Evolutionary conservation across 768 basidiomycete species (phyloP), one percentile per base, ranked within the genome.

Genomic region (Mycena polygramma): DNA sequence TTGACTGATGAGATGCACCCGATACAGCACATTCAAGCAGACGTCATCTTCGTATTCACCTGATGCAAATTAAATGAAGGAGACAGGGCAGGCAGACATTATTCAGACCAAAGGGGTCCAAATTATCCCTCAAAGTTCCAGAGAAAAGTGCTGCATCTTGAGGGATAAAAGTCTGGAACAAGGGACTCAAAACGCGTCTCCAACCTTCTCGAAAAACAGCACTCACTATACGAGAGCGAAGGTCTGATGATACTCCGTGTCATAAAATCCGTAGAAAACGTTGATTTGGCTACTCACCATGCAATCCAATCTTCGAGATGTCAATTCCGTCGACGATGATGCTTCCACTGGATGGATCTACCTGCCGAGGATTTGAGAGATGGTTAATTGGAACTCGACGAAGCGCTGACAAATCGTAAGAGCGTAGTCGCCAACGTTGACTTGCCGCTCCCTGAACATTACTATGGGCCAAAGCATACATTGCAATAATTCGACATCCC

Each of bases 21-120:
- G 90, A 49, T 86, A 83, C 2, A 98, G 85, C 2, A 92, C 95
- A 59, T 97, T 94, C 35, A 92, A 75, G 68, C 94, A 94, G 67
- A 94, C 94, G 20, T 83, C 82, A 74, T 97, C 95, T 0, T 88
- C 88, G 72, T 96, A 91, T 71, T 97, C 95, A 37, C 79, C 57
- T 66, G 36, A 26, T 24, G 66, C 17, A 72, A 30, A n/a, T 45
- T 51, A 6, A 71, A 24, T 36, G 41, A 6, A 11, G 15, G 26
- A 1, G 35, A 4, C 30, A 20, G 30, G 11, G 3, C 11, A 9
- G 2, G 14, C 35, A n/a, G 36, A 2, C 6, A n/a, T n/a, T n/a
- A 26, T 4, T 1, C 57, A 11, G 39, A 66, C 86, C 68, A 71
- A 88, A 88, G 11, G 87, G 87, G 75, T 88, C 87, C 14, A 89